Conservation (phyloP, 2,329 filamentous ascomycete species). For the Metarhizium anisopliae region DNA sequence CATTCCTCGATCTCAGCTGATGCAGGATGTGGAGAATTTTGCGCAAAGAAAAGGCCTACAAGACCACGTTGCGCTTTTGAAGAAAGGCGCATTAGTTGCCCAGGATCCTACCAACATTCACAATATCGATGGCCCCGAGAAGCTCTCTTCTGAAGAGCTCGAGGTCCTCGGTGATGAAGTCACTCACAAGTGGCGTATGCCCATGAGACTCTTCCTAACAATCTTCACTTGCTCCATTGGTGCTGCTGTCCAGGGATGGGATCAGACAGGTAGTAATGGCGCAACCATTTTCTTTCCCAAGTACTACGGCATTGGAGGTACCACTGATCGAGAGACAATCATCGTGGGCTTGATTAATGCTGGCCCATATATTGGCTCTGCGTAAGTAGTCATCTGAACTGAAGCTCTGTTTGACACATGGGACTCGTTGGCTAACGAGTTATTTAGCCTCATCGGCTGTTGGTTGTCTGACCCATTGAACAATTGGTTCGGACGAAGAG, state of each 20-base stretch:
- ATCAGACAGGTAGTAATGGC: conserved; percentile 53
- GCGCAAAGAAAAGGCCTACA: conserved; percentile 49
- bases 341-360: conserved; percentile 61
- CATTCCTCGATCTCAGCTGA: conserved; percentile 42
- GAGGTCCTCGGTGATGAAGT: conserved; percentile 49
- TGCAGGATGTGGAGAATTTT: conserved; percentile 50
- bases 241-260: conserved; percentile 60
- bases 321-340: conserved; percentile 24
- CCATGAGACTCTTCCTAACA: conserved; percentile 53
- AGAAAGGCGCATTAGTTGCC: conserved; percentile 47
- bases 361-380: conserved; percentile 38
- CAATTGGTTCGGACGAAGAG: conserved; percentile 31
- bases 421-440: conserved; percentile 6
- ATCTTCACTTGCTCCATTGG: conserved; percentile 60
- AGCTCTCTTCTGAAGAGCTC: conserved; percentile 48
- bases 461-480: conserved; percentile 59
- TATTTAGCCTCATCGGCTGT: conserved; percentile 37
- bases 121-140: conserved; percentile 41
- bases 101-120: conserved; percentile 48
- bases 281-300: conserved; percentile 52
- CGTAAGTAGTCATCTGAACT: conserved; percentile 21
- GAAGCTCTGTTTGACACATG: too few relatives aligned
- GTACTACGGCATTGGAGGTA: conserved; percentile 28
- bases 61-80: conserved; percentile 48
- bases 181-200: conserved; percentile 58